Percentiles rank a stretch among this genome's conserved stretches.
These are phyloP conservation scores for Physocladia obscura DNA, from an alignment of 192 early-diverging fungal species.

Conservation along the genomic window DNA sequence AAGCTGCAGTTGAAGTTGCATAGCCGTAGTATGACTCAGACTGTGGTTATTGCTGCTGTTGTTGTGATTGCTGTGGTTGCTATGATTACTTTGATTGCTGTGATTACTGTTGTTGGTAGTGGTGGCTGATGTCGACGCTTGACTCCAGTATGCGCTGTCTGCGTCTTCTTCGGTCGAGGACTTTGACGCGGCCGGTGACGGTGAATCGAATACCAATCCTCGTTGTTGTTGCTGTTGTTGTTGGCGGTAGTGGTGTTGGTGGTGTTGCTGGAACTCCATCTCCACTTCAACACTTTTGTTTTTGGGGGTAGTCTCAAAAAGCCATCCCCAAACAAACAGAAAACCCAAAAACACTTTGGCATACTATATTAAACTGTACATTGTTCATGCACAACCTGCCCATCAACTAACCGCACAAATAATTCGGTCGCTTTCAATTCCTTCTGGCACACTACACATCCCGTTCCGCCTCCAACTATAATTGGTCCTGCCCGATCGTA, in stretches of 20 bases:
- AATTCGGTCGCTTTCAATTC: background rate
- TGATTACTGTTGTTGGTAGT: too few species aligned
- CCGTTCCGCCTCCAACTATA: background rate
- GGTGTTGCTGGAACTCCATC: background rate
- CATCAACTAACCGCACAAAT: too few species aligned
- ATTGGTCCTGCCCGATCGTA: background rate
- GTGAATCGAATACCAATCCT: too few species aligned
- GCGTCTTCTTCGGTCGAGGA: too few species aligned
- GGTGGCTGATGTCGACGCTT: too few species aligned
- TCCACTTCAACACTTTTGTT: background rate
- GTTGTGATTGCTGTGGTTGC: background rate
- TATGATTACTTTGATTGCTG: background rate
- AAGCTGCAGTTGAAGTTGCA: background rate
- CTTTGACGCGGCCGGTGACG: too few species aligned
- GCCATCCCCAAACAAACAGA: background rate
- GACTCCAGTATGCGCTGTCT: too few species aligned
- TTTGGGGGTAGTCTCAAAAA: background rate
- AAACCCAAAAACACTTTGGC: background rate
- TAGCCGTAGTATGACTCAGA: too few species aligned
- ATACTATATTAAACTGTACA: constrained; percentile 20
- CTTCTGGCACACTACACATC: background rate
- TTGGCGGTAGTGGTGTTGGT: background rate
- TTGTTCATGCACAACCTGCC: too few species aligned
- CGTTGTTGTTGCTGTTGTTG: too few species aligned
- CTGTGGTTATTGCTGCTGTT: background rate